Conservation (phyloP, 495 filamentous ascomycete species). For the Pseudoneurospora amorphoporcata region DNA sequence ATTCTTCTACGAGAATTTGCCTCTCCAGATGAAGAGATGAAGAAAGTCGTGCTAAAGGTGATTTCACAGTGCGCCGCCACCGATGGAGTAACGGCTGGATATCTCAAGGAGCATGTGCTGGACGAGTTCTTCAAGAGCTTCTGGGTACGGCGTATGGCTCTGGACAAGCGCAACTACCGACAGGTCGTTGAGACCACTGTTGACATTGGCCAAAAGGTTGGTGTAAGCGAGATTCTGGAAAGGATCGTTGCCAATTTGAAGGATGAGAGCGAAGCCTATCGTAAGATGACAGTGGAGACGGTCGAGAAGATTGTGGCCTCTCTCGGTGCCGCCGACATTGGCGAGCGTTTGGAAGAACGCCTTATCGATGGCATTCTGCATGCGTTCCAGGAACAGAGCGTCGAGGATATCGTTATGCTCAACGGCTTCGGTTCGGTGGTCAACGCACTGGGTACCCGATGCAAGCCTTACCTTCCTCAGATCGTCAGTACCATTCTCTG, state of each 20-base stretch:
- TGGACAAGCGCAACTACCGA: constrained; percentile 93
- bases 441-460: constrained; percentile 85
- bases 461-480: constrained; percentile 93
- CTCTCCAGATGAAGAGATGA: constrained; percentile 98
- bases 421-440: constrained; percentile 99
- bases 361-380: constrained; percentile 94
- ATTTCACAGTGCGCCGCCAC: constrained; percentile 95
- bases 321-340: constrained; percentile 87
- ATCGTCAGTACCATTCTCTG: constrained; percentile 96
- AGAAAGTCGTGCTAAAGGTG: constrained; percentile 96
- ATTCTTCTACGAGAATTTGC: constrained; percentile 93
- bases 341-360: constrained; percentile 81
- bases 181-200: constrained; percentile 98
- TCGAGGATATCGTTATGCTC: constrained; percentile 90
- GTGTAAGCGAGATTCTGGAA: constrained; percentile 88
- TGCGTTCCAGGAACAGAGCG: constrained; percentile 96
- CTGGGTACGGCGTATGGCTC: constrained; percentile 93
- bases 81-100: constrained; percentile 86
- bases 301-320: constrained; percentile 91
- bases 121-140: constrained; percentile 98
- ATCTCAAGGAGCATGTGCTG: constrained; percentile 89
- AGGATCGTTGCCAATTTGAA: constrained; percentile 90
- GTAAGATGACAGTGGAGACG: constrained; percentile 98
- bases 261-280: constrained; percentile 95
- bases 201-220: constrained; percentile 93